Base-by-base conservation (phyloP, 73 alveolate genomes). In the Paramecium caudatum region DNA sequence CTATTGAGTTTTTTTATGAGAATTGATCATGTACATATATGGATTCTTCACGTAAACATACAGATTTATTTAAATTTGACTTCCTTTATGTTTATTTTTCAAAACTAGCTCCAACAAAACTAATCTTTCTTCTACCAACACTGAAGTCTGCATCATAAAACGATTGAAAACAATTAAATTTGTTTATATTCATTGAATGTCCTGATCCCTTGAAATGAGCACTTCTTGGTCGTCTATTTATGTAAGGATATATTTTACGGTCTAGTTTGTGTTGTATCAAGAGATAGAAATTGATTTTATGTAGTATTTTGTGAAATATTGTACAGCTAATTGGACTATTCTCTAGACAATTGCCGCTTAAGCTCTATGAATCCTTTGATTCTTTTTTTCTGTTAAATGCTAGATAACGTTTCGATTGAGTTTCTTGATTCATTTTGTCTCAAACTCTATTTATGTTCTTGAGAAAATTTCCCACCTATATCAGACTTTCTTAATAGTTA, bases 141-240 rank as follows among this genome's bases (percentile, higher is more conserved):
- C 30, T 43, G 13, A 27, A 55, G 30, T 55, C 80, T 12, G 80
- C 80, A 55, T 55, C 80, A 55, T 55, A 55, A 55, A 55, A 55
- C 7, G 80, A 55, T 55, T 55, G 30, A 55, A 55, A 55, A 55
- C 80, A 55, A 55, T 21, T 55, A 15, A 27, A 55, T 55, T 55
- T 55, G 17, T 55, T 55, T 10, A 55, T 55, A 55, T 55, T 55
- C 30, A 55, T 27, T 5, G 80, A 55, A 55, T 55, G 80, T 23
- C 80, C 80, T 27, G 80, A 55, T 2, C 80, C 80, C n/a, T 55
- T 55, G n/a, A 55, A 55, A 55, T 55, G 80, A 19, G 80, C 80
- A 55, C 80, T 55, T 55, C 80, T 1, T 27, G 80, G 80, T 55
- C 80, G 23, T 55, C 80, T 55, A 55, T 12, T 17, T 1, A 55